Conservation (phyloP, 495 filamentous ascomycete genomes). For the Filosporella fistucella region DNA sequence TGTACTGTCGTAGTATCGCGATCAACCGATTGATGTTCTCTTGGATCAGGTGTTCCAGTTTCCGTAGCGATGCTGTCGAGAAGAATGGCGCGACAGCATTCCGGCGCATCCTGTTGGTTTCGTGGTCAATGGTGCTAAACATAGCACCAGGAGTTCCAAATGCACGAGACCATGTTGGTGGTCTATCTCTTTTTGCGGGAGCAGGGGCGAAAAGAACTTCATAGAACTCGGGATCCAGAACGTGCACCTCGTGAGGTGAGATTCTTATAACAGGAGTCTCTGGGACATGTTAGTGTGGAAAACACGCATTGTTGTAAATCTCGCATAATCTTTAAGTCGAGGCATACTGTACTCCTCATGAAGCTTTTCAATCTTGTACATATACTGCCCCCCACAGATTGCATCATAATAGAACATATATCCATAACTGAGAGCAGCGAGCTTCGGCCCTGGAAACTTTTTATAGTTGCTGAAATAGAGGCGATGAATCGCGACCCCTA, state of each 20-base stretch:
- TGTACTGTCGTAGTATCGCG: background rate
- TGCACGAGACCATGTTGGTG: background rate
- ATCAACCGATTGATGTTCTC: background rate
- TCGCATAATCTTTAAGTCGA: too few relatives aligned
- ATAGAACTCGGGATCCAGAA: background rate
- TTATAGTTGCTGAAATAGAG: conserved; percentile 38
- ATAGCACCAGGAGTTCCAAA: background rate
- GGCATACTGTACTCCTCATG: background rate
- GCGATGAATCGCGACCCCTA: conserved; percentile 14
- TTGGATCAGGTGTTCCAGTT: background rate
- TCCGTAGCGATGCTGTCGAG: background rate
- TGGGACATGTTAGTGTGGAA: too few relatives aligned
- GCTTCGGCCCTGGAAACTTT: conserved; percentile 39
- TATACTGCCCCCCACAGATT: background rate
- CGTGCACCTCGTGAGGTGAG: background rate
- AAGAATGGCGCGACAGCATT: background rate
- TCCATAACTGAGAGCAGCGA: conserved; percentile 37
- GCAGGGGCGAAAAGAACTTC: background rate
- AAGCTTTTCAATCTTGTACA: background rate
- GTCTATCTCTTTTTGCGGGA: background rate
- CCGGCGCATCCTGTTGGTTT: background rate
- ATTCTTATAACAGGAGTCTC: background rate
- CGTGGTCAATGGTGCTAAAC: background rate
- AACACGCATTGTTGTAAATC: background rate
- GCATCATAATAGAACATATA: conserved; percentile 19